Conservation (phyloP, 768 basidiomycete species). For the Xerocomus spinulosus region DNA sequence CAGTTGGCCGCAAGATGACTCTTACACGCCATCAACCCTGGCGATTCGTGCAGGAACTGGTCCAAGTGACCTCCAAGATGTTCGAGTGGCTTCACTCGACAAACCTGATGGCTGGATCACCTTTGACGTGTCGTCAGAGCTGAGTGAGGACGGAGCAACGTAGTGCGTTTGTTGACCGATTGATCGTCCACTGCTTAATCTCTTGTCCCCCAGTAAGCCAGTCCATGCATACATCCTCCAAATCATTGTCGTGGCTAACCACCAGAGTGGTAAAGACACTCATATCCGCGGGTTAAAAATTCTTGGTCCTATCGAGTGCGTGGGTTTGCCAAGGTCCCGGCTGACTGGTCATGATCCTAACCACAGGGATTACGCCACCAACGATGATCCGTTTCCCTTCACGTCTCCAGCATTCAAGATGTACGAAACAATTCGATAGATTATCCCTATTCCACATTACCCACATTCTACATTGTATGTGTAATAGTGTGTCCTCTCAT, state of each 20-base stretch:
- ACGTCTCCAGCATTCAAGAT: slow-evolving; percentile 60
- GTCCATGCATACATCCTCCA: slow-evolving; percentile 88
- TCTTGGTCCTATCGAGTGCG: slow-evolving; percentile 82
- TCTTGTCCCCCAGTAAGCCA: slow-evolving; percentile 55
- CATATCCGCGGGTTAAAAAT: slow-evolving; percentile 89
- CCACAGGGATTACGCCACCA: slow-evolving; percentile 39
- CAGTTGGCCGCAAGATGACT: slow-evolving; percentile 83
- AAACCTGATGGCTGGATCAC: slow-evolving; percentile 95
- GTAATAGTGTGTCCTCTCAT: slow-evolving; percentile 15
- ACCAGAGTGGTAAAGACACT: slow-evolving; percentile 98
- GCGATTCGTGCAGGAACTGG: slow-evolving; percentile 91
- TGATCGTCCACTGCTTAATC: background rate
- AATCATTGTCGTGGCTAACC: slow-evolving; percentile 85
- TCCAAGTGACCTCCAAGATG: slow-evolving; percentile 87
- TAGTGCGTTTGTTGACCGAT: slow-evolving; percentile 47
- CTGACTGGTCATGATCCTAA: background rate
- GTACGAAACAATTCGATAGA: slow-evolving; percentile 72
- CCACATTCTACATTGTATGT: slow-evolving; percentile 24
- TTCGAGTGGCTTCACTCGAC: slow-evolving; percentile 76
- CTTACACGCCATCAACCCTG: slow-evolving; percentile 92
- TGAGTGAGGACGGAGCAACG: slow-evolving; percentile 73
- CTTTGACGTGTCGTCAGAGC: slow-evolving; percentile 77
- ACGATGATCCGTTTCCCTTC: slow-evolving; percentile 75
- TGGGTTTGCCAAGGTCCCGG: background rate
- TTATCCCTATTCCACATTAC: slow-evolving; percentile 21